phyloP scores from a whole-genome alignment of 768 basidiomycete species.

The Hericium coralloides region DNA sequence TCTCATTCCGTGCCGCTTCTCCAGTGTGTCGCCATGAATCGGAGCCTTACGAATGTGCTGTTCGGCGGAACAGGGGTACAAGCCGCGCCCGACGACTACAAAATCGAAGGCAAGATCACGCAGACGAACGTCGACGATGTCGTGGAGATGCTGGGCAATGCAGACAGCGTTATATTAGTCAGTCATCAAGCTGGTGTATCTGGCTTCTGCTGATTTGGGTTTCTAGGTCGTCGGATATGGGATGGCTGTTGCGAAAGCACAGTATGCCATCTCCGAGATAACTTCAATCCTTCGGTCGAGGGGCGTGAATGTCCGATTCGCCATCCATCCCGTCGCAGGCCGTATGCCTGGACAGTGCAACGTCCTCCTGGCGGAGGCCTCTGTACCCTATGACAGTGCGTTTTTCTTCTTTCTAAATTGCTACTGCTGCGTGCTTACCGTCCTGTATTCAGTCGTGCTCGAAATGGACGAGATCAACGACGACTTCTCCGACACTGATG shows the following conservation, averaged over 20 bases:
- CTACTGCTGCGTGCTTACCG: not conserved
- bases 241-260: slow-evolving; percentile 89
- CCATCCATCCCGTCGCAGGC: slow-evolving; percentile 86
- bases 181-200: slow-evolving; percentile 1
- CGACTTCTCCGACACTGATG: slow-evolving; percentile 80
- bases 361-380: slow-evolving; percentile 84
- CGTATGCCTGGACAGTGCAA: slow-evolving; percentile 94
- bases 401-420: not conserved
- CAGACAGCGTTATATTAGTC: slow-evolving; percentile 79
- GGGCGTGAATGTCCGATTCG: slow-evolving; percentile 75
- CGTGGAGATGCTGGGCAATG: slow-evolving; percentile 66
- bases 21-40: slow-evolving; percentile 90
- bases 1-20: slow-evolving; percentile 6
- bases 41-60: slow-evolving; percentile 75
- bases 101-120: slow-evolving; percentile 79
- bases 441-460: slow-evolving; percentile 55
- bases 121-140: slow-evolving; percentile 76
- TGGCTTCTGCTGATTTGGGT: not conserved
- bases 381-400: slow-evolving; percentile 84
- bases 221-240: slow-evolving; percentile 77
- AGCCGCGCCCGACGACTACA: slow-evolving; percentile 41
- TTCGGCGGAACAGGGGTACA: slow-evolving; percentile 76
- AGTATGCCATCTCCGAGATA: slow-evolving; percentile 69
- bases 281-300: slow-evolving; percentile 61
- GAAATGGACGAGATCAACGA: slow-evolving; percentile 97